Conservation (phyloP, 345 rosid species). For the Balakata baccata region DNA sequence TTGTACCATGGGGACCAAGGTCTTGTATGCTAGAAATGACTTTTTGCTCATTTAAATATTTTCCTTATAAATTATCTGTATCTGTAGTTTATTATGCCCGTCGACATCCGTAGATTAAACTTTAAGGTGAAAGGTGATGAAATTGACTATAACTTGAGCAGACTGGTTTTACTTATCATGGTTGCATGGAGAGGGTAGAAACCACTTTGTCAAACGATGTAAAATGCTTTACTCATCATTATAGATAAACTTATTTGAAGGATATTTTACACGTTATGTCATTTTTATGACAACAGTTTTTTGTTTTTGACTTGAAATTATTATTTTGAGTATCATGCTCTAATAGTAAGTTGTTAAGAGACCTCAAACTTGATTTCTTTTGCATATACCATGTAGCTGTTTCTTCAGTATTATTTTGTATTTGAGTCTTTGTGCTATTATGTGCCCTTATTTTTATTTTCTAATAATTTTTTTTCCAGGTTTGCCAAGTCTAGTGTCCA, state of each 20-base stretch:
- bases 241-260: neutral
- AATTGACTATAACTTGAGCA: neutral
- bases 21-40: slow-evolving; percentile 20
- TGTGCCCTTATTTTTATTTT: slow-evolving; percentile 8
- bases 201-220: neutral
- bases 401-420: neutral
- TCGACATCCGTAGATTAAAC: neutral
- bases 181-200: slow-evolving; percentile 4
- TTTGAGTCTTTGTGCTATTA: neutral
- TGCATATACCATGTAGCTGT: neutral
- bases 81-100: neutral
- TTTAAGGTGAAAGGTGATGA: neutral
- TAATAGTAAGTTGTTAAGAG: neutral
- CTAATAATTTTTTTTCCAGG: slow-evolving; percentile 40
- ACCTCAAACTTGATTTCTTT: neutral
- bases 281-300: neutral
- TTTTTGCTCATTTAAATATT: neutral
- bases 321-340: neutral
- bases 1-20: slow-evolving; percentile 99
- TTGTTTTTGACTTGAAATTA: neutral
- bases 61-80: neutral
- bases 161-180: neutral
- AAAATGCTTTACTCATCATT: neutral
- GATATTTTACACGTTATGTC: neutral
- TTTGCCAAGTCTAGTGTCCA: slow-evolving; percentile 59